Evolutionary conservation across 352 stramenopile genomes (phyloP).

Genomic region (Phytophthora megakarya): DNA sequence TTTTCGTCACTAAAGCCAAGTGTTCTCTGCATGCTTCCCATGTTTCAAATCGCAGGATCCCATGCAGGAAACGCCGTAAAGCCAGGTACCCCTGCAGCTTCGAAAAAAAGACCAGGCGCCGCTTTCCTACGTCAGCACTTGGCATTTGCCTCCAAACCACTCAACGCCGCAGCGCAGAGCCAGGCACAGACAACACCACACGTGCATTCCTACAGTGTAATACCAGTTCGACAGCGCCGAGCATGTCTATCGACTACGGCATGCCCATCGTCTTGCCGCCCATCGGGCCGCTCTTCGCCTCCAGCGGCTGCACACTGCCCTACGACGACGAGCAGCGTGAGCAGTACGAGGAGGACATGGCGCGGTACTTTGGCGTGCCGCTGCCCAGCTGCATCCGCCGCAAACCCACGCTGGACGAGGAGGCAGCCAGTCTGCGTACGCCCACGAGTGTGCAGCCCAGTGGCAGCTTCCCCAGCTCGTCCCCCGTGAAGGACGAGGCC

Average conservation of each 20-base stretch:
- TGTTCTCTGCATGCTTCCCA: background rate
- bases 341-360: constrained; percentile 41
- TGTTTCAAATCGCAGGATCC: background rate
- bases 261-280: constrained; percentile 58
- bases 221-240: constrained; percentile 7
- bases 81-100: constrained; percentile 12
- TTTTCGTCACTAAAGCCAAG: background rate
- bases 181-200: no score
- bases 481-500: constrained; percentile 58
- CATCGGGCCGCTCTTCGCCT: constrained; percentile 59
- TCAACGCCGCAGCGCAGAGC: constrained; percentile 28
- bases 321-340: constrained; percentile 42
- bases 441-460: constrained; percentile 55
- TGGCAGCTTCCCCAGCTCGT: constrained; percentile 55
- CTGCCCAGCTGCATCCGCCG: constrained; percentile 32
- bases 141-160: constrained; percentile 39
- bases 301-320: constrained; percentile 9
- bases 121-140: constrained; percentile 41
- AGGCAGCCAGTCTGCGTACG: constrained; percentile 46
- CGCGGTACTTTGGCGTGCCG: constrained; percentile 48
- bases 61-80: background rate
- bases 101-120: constrained; percentile 32
- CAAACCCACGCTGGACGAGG: constrained; percentile 17
- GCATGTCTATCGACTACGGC: constrained; percentile 42
- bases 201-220: no score